Conservation (phyloP, 805 yeast genomes). For the Metschnikowia sp. region DNA sequence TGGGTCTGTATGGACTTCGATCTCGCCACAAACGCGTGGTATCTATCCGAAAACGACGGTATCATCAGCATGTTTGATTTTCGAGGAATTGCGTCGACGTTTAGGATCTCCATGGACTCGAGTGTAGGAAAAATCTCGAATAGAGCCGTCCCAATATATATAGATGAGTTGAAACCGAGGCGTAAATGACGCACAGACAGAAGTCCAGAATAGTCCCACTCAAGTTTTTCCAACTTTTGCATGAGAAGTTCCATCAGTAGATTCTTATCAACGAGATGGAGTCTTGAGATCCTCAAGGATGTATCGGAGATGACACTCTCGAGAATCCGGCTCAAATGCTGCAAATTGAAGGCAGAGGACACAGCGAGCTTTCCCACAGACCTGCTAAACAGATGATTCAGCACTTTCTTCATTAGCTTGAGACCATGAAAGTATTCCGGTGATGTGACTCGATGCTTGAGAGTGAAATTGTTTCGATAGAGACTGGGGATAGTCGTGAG, state of each 20-base stretch:
- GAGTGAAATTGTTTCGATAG: slow-evolving; percentile 20
- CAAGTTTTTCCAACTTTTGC: slow-evolving; percentile 21
- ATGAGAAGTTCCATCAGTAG: slow-evolving; percentile 26
- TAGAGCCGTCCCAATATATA: slow-evolving; percentile 11
- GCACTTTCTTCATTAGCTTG: slow-evolving; percentile 25
- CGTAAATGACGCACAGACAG: slow-evolving; percentile 20
- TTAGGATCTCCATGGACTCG: slow-evolving; percentile 22
- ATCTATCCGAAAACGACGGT: slow-evolving; percentile 17
- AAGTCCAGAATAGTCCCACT: slow-evolving; percentile 27
- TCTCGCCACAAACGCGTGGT: slow-evolving; percentile 6
- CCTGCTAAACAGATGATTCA: slow-evolving; percentile 13
- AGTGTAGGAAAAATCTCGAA: slow-evolving; percentile 25
- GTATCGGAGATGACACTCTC: slow-evolving; percentile 25
- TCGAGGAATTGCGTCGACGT: slow-evolving; percentile 18
- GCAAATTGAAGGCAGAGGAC: slow-evolving; percentile 20
- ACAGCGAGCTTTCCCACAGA: slow-evolving; percentile 22
- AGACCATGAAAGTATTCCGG: slow-evolving; percentile 31
- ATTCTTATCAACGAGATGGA: slow-evolving; percentile 29
- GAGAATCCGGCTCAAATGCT: slow-evolving; percentile 26
- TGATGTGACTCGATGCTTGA: slow-evolving; percentile 24
- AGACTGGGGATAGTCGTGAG: slow-evolving; percentile 26
- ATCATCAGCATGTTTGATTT: slow-evolving; percentile 18
- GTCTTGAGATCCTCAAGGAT: slow-evolving; percentile 17
- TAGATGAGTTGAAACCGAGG: slow-evolving; percentile 26
- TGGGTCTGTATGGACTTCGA: background rate